These are phyloP conservation scores for Leishmania turanica DNA, from an alignment of 208 protist genomes.

Conservation along the genomic window DNA sequence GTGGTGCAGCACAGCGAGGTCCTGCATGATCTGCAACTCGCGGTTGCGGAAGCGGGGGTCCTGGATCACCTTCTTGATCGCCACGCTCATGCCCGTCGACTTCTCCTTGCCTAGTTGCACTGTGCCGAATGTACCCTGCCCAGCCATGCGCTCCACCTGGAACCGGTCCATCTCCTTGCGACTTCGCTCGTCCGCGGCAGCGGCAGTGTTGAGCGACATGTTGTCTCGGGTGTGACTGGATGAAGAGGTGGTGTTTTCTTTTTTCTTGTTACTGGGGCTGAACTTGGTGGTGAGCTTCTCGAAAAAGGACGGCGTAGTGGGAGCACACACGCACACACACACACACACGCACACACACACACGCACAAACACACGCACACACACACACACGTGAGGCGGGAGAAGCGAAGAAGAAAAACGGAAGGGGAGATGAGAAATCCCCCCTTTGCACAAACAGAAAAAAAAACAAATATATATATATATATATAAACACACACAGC, in stretches of 20 bases:
- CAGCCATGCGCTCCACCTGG: constrained; percentile 92
- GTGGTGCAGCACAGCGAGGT: constrained; percentile 87
- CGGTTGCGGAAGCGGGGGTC: constrained; percentile 99
- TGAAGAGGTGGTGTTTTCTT: constrained; percentile 19
- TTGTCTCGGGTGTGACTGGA: constrained; percentile 21
- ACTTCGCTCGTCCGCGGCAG: constrained; percentile 74
- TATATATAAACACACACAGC: neutral
- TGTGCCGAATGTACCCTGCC: constrained; percentile 97
- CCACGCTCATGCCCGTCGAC: constrained; percentile 60
- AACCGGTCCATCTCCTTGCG: constrained; percentile 87
- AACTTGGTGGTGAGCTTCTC: constrained; percentile 22
- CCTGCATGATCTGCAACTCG: constrained; percentile 94
- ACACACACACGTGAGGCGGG: neutral
- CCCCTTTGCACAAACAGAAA: too few species aligned
- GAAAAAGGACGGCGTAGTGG: constrained; percentile 31
- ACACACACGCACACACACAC: too few species aligned
- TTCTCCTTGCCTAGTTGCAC: constrained; percentile 94
- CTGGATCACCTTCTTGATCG: constrained; percentile 95
- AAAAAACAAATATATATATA: neutral
- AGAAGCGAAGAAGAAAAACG: neutral
- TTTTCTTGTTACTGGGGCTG: constrained; percentile 34
- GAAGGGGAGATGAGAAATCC: neutral
- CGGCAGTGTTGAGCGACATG: constrained; percentile 64
- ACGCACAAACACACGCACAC: too few species aligned
- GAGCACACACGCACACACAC: too few species aligned